Base-by-base conservation (phyloP, 371 early-diverging fungal genomes). In the Mortierella sp. region DNA sequence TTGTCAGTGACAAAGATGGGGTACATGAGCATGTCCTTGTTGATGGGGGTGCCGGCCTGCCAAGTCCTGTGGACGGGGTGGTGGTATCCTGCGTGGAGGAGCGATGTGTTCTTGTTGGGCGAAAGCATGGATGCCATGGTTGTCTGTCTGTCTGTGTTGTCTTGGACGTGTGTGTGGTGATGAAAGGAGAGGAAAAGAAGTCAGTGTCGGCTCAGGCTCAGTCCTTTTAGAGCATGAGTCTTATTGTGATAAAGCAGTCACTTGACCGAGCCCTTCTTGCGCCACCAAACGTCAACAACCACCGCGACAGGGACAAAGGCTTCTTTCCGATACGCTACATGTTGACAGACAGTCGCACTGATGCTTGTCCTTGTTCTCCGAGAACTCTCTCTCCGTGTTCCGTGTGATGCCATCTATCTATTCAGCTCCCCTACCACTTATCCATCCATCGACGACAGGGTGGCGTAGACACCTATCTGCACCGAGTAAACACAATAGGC, bases 1-100 rank as follows among this genome's bases (percentile, higher is more conserved):
- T 94, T 92, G 89, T 97, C 98, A 72, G 93, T 93, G 80, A 99
- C 93, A 88, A 99, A 99, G 82, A 99, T 92, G 24, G 99, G 99
- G 88, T 95, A 98, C 91, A 98, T 95, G 75, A 99, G 93, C 81
- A 93, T 91, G 60, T 89, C 88, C 87, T 96, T 95, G 45, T 94
- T 94, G 72, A 98, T 85, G 10, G 79, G 71, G 10, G 90, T 88
- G 63, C 93, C 94, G 5, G 91, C 91, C 89, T 97, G 97, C 97
- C 97, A 98, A 54, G 89, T 83, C 52, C 99, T 94, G 76, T 94
- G 92, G 45, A 92, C 76, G 28, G 96, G 93, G 87, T 97, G 94
- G 89, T 95, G 95, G 90, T 94, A 95, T 7, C 97, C 97, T 16
- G 97, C 95, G 82, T 97, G 97, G 71, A 99, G 95, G 87, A 96